These are phyloP conservation scores for Neurospora sp. DNA, from an alignment of 2,329 filamentous ascomycete species.

Conservation along the genomic window DNA sequence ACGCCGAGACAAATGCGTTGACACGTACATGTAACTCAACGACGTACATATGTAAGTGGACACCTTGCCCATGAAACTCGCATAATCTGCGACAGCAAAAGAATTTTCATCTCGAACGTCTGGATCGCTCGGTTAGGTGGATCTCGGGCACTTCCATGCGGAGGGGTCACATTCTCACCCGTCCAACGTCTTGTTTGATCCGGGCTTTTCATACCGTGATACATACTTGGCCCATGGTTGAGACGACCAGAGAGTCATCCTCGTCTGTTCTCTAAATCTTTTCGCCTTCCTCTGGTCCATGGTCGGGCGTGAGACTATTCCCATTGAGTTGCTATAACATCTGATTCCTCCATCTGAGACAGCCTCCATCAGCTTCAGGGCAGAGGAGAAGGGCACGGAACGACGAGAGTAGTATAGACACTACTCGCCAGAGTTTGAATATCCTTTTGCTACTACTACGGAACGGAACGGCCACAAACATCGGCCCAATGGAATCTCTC, in stretches of 20 bases:
- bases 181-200: not conserved
- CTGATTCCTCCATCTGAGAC: not conserved
- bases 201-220: not conserved
- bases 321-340: not conserved
- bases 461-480: not conserved
- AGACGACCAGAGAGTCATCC: not conserved
- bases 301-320: not conserved
- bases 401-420: not conserved
- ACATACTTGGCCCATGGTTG: not conserved
- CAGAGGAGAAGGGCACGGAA: not conserved
- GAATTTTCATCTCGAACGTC: not conserved
- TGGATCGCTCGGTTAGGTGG: not conserved
- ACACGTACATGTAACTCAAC: not conserved
- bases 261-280: not conserved
- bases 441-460: not conserved
- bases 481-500: not conserved
- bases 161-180: not conserved
- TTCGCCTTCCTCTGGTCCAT: not conserved
- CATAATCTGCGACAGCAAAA: not conserved
- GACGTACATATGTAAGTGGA: not conserved
- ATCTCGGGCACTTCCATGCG: not conserved
- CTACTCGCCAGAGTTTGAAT: not conserved
- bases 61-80: not conserved
- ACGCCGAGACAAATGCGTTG: not conserved
- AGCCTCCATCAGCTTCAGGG: not conserved